Evolutionary conservation across 352 stramenopile genomes (phyloP).

Genomic region (Pythium myriotylum): DNA sequence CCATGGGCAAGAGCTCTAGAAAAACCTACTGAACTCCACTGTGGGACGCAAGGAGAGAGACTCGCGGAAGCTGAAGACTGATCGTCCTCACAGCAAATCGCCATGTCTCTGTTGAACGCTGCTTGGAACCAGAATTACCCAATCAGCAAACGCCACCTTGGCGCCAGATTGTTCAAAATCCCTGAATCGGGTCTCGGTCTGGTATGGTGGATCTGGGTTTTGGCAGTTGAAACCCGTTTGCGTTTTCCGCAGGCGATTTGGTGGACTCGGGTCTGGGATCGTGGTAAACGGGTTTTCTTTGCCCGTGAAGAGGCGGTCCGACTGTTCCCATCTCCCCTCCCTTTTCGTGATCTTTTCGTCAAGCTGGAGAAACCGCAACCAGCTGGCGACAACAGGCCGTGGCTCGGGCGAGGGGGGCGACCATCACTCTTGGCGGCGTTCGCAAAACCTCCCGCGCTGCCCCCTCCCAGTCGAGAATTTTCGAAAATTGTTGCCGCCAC

Average conservation of each 20-base stretch:
- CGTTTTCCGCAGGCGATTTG: too few species aligned
- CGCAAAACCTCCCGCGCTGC: constrained; percentile 15
- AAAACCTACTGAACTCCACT: too few species aligned
- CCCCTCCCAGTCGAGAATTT: constrained; percentile 33
- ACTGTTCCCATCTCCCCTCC: constrained; percentile 3
- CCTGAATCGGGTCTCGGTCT: neutral
- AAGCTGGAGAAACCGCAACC: constrained; percentile 13
- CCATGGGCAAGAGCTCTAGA: too few species aligned
- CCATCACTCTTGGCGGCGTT: constrained; percentile 21
- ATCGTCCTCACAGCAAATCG: too few species aligned
- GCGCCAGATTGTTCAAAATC: constrained; percentile 1
- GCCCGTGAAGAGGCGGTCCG: constrained; percentile 6
- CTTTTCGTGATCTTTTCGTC: constrained; percentile 7
- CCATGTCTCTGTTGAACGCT: too few species aligned
- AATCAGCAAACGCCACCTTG: constrained; percentile 9
- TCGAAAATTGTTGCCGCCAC: constrained; percentile 33
- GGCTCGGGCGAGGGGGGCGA: neutral
- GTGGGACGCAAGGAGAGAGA: too few species aligned
- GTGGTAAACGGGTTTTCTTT: neutral
- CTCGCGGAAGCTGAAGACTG: too few species aligned
- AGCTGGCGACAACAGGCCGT: constrained; percentile 1
- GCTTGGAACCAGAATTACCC: constrained; percentile 5
- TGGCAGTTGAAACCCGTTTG: neutral
- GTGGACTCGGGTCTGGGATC: too few species aligned
- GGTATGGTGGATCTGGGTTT: neutral